Evolutionary conservation across 768 basidiomycete genomes (phyloP).

Genomic region (Kwoniella dejecticola): DNA sequence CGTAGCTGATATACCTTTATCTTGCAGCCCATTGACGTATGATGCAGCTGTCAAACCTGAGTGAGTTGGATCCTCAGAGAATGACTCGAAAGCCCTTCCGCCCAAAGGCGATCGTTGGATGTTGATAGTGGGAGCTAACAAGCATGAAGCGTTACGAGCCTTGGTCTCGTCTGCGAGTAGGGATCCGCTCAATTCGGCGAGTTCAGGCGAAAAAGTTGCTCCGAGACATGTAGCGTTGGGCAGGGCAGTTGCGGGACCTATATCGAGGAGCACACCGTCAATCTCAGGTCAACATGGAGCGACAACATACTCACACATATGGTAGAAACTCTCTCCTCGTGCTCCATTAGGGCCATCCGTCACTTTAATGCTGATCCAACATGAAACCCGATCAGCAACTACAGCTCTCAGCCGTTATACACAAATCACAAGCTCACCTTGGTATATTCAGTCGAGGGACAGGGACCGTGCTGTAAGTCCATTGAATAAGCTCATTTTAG

Average conservation of each 20-base stretch:
- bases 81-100: slow-evolving; percentile 56
- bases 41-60: slow-evolving; percentile 71
- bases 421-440: neutral
- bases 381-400: neutral
- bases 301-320: slow-evolving; percentile 43
- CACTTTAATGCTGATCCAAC: slow-evolving; percentile 62
- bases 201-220: slow-evolving; percentile 68
- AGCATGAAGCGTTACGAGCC: slow-evolving; percentile 20
- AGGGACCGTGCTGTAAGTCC: slow-evolving; percentile 17
- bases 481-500: too few relatives aligned
- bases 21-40: slow-evolving; percentile 77
- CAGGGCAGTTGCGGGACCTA: slow-evolving; percentile 65
- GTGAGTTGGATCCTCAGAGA: slow-evolving; percentile 64
- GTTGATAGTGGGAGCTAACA: slow-evolving; percentile 79
- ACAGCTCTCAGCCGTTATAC: neutral
- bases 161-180: slow-evolving; percentile 22
- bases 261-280: neutral
- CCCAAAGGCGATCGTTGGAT: slow-evolving; percentile 65
- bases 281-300: slow-evolving; percentile 49
- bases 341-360: slow-evolving; percentile 76
- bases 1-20: slow-evolving; percentile 70
- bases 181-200: slow-evolving; percentile 54
- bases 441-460: slow-evolving; percentile 22
- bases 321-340: slow-evolving; percentile 58
- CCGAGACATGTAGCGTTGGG: slow-evolving; percentile 72